Evolutionary conservation across 805 yeast genomes (phyloP), one percentile per base, ranked within the genome.

Genomic region (Isabelozyma pseudorhagii): DNA sequence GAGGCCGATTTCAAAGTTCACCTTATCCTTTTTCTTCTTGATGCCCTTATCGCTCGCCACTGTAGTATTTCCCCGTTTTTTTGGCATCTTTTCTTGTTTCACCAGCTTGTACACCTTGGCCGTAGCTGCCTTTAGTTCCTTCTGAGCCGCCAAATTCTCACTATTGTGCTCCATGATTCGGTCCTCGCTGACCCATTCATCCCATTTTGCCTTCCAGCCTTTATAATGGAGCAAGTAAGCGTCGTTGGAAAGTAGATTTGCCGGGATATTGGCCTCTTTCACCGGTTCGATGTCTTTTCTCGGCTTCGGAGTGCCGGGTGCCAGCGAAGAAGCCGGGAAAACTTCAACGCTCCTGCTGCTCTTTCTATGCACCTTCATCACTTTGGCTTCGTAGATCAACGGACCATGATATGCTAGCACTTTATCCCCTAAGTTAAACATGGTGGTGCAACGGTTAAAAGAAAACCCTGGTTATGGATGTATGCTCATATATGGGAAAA

Each of bases 141-240:
- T 80, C 65, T 85, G 89, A 46, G 82, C 68, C 45, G 77, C 71
- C 47, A 86, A 57, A 59, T 87, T 90, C 54, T 86, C 96, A 29
- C 82, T 85, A 45, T 79, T 87, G 61, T 75, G 76, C 54, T 82
- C 85, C 60, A 89, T 72, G 5, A 93, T 78, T 36, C 98, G 71
- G 39, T 81, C 84, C 7, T 68, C 66, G 1, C 80, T 78, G 1
- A 93, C 93, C 99, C 99, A 93, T 66, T 93, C 99, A 63, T 93
- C 98, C 97, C 97, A 93, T 50, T 91, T 84, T 14, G 85, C 68
- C 61, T 92, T 93, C 99, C 99, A 93, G 3, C 99, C 98, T 57
- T 85, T 87, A 67, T 93, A 93, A 62, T 94, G 99, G 14, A 93
- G 81, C 56, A 75, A 84, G 67, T 83, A 92, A 29, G 83, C 61